Evolutionary conservation across 1,284 basidiomycete species (phyloP), one percentile per base, ranked within the genome.

Genomic region (Cerrena zonata): DNA sequence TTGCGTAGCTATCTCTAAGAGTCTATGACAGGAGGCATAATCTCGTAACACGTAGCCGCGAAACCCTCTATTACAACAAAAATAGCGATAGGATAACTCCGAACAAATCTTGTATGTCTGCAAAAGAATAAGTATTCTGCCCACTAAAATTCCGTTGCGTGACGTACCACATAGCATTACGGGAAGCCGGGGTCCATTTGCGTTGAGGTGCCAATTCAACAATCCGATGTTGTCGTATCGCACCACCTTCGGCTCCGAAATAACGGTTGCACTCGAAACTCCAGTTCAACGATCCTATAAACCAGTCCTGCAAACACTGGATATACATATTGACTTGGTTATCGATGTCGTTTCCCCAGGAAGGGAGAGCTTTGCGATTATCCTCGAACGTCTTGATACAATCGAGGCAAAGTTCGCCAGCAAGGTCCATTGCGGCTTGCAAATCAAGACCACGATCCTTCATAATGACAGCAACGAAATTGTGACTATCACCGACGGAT

Each of bases 211-310:
- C 54, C 45, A 67, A 56, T 40, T 53, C 54, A 37, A 70, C 62
- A 30, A 60, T 50, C n/a, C 64, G 57, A n/a, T 58, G 55, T 42
- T 57, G 59, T 55, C 64, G 68, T 25, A 69, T 57, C 43, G 55
- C 54, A 5, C 53, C 49, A 5, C 67, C 68, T 15, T 56, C 51
- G 27, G 58, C 51, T 10, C 69, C 69, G 48, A 72, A 69, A 54
- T 72, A 71, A 38, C 70, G 63, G 45, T 56, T 54, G 34, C 65
- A 66, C 56, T 62, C 57, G 57, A 71, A 72, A 52, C 65, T 67
- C 70, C 70, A 72, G 46, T 69, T 63, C 23, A 70, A 54, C 30
- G 61, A 60, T 4, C 68, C 69, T 40, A 62, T 56, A 46, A 70
- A 65, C 67, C 66, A 68, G 45, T 67, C 62, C 47, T 61, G 60